These are phyloP conservation scores for Inosperma sp. DNA, from an alignment of 768 basidiomycete genomes.

Conservation along the genomic window DNA sequence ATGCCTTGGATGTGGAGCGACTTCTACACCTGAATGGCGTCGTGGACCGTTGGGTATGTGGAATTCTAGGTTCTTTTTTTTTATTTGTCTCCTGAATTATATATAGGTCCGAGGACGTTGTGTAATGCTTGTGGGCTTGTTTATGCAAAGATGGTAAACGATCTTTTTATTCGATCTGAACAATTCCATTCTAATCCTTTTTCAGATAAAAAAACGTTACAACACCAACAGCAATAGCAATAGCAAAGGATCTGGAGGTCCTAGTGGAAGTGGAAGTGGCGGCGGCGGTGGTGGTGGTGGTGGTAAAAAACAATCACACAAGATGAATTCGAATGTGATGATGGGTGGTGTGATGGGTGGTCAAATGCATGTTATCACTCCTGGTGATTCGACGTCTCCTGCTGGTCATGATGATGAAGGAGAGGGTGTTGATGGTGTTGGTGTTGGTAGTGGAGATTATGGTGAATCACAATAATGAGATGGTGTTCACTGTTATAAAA, in stretches of 20 bases:
- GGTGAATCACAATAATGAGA: no score
- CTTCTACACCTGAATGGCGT: constrained; percentile 85
- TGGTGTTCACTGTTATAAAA: no score
- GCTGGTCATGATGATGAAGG: no score
- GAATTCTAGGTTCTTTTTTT: constrained; percentile 11
- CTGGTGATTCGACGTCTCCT: constrained; percentile 22
- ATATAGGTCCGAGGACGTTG: constrained; percentile 71
- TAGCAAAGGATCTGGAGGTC: no score
- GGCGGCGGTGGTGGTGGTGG: no score
- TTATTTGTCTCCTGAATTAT: not conserved
- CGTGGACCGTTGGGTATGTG: constrained; percentile 70
- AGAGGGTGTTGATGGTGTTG: no score
- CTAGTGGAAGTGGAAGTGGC: no score
- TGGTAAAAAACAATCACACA: no score
- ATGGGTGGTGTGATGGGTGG: constrained; percentile 12
- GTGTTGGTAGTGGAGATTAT: no score
- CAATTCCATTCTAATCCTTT: not conserved
- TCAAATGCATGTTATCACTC: constrained; percentile 18
- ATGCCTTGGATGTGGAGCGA: constrained; percentile 78
- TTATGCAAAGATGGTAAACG: constrained; percentile 77
- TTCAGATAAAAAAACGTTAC: constrained; percentile 23
- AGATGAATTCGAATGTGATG: constrained; percentile 13
- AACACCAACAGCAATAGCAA: constrained; percentile 18
- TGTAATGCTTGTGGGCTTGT: constrained; percentile 87
- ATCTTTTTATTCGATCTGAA: not conserved